phyloP scores from a whole-genome alignment of 257 asterid species.

The Ophiorrhiza pumila region DNA sequence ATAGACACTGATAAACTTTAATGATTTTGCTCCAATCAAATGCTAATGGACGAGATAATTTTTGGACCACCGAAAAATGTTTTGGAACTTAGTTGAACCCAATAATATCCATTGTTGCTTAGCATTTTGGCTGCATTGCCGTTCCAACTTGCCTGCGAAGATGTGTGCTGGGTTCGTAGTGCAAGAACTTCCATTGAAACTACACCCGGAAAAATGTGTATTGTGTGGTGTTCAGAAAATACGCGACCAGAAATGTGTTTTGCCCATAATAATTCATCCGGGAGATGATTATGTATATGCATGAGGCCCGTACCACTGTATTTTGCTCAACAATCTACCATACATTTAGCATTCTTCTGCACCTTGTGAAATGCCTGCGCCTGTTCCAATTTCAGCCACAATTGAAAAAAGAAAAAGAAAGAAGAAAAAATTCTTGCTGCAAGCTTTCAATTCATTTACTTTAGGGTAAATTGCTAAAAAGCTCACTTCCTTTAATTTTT shows the following conservation, averaged over 20 bases:
- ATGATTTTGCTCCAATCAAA: slow-evolving; percentile 5
- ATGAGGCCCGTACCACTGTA: not conserved
- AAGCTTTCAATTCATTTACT: not conserved
- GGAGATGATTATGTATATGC: slow-evolving; percentile 11
- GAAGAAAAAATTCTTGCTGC: not conserved
- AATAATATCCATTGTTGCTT: slow-evolving; percentile 16
- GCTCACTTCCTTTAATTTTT: too few relatives aligned
- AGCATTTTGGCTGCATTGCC: slow-evolving; percentile 27
- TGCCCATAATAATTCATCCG: not conserved
- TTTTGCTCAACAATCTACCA: not conserved
- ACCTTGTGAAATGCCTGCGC: slow-evolving; percentile 5
- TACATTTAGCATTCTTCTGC: not conserved
- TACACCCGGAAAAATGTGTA: not conserved
- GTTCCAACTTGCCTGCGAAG: slow-evolving; percentile 23
- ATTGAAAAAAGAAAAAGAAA: too few relatives aligned
- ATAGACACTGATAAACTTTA: not conserved
- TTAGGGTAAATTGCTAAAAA: too few relatives aligned
- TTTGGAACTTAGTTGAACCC: slow-evolving; percentile 29
- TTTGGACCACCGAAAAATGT: slow-evolving; percentile 35
- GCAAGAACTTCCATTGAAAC: not conserved
- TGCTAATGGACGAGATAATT: slow-evolving; percentile 13
- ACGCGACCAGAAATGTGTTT: not conserved
- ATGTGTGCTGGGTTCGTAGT: not conserved
- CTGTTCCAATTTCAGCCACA: slow-evolving; percentile 14
- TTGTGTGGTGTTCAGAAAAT: not conserved